Evolutionary conservation across 1,284 basidiomycete species (phyloP).

Genomic region (Pulveroboletus sp.): DNA sequence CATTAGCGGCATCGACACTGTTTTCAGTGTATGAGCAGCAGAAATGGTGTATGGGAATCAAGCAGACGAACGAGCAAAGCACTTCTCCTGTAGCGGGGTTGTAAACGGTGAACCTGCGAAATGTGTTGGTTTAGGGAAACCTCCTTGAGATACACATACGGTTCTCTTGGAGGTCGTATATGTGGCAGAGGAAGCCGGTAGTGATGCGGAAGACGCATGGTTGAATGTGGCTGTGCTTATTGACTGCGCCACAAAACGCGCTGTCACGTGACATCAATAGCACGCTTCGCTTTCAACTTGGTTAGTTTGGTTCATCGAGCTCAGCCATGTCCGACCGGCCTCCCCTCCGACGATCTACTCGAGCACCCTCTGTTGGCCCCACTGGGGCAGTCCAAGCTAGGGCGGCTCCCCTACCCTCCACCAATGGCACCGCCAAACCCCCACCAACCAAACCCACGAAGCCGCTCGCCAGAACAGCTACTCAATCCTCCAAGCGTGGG

Average conservation of each 20-base stretch:
- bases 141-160: constrained; percentile 2
- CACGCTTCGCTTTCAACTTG: background rate
- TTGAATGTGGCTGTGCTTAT: constrained; percentile 19
- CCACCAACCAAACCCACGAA: constrained; percentile 27
- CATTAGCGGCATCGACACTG: constrained; percentile 41
- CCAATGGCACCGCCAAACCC: constrained; percentile 22
- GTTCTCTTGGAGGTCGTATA: background rate
- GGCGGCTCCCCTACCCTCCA: constrained; percentile 28
- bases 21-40: constrained; percentile 3
- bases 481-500: constrained; percentile 39
- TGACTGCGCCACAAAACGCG: constrained; percentile 18
- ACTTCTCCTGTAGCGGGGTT: constrained; percentile 67
- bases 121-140: background rate
- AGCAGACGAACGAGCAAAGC: constrained; percentile 51
- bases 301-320: background rate
- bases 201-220: constrained; percentile 1
- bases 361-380: constrained; percentile 43
- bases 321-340: constrained; percentile 28
- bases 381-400: constrained; percentile 22
- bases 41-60: background rate
- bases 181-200: background rate
- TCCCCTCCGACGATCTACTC: constrained; percentile 48
- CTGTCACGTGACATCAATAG: constrained; percentile 21
- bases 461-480: constrained; percentile 24
- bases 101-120: constrained; percentile 46